These are phyloP conservation scores for Colletotrichum lentis DNA, from an alignment of 2,329 filamentous ascomycete genomes.

Conservation along the genomic window DNA sequence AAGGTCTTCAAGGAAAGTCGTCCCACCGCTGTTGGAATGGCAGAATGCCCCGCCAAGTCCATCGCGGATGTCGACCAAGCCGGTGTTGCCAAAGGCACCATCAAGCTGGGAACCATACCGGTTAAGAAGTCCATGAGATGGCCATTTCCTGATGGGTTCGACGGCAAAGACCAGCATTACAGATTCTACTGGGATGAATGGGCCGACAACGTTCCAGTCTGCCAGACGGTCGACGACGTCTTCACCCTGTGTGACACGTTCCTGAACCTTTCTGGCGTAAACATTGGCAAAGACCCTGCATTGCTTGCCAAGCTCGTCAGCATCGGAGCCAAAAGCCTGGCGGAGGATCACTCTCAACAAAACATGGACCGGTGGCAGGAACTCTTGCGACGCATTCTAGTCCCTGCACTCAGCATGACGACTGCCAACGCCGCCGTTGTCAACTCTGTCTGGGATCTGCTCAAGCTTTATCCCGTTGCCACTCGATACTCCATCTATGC, in stretches of 20 bases:
- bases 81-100: constrained; percentile 72
- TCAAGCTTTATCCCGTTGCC: constrained; percentile 79
- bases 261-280: constrained; percentile 84
- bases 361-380: constrained; percentile 86
- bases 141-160: constrained; percentile 81
- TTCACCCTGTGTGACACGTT: constrained; percentile 87
- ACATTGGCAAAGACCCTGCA: constrained; percentile 83
- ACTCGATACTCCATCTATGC: constrained; percentile 88
- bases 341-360: constrained; percentile 70
- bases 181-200: constrained; percentile 98
- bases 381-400: constrained; percentile 81
- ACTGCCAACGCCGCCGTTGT: constrained; percentile 84
- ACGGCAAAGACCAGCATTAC: constrained; percentile 79
- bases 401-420: constrained; percentile 87
- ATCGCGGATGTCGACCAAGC: constrained; percentile 67
- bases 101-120: constrained; percentile 67
- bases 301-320: constrained; percentile 84
- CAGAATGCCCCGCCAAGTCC: constrained; percentile 55
- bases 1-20: constrained; percentile 69
- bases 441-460: constrained; percentile 84
- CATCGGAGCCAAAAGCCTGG: constrained; percentile 81
- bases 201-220: constrained; percentile 91
- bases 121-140: constrained; percentile 78
- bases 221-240: constrained; percentile 88
- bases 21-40: constrained; percentile 45